Base-by-base conservation (phyloP, 257 asterid genomes). In the Coffea canephora region DNA sequence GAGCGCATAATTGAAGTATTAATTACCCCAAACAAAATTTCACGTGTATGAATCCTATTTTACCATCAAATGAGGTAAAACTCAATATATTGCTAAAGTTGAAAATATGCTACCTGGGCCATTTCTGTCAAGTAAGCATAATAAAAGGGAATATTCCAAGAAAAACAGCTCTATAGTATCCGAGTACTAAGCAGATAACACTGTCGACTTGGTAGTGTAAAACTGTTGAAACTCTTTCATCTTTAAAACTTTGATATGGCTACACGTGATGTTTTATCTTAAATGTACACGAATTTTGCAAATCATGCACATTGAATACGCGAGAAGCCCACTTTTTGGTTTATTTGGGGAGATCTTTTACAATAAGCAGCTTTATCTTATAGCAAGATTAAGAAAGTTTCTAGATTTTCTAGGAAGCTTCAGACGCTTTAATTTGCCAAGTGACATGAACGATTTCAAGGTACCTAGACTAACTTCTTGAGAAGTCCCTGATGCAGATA, bases 271-370 rank as follows among this genome's bases (percentile, higher is more conserved):
- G 36, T 55, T 74, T 36, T 21, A 34, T 5, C 11, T n/a, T 72
- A 31, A 74, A 54, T 55, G 52, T 21, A 36, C 39, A 39, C 36
- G 61, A 54, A 54, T 34, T 34, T 34, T 34, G 34, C 78, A 43
- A 74, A 75, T 75, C 78, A 75, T 36, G 70, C 55, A 59, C 15
- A 21, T 75, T 57, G 16, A 69, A 69, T 67, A 36, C 25, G 8
- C 12, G 49, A 69, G 46, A 36, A 5, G 10, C 27, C 27, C 48
- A 69, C 14, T 8, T 2, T 69, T 39, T 18, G 23, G 23, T 18
- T 7, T 55, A 55, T 16, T 19, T 55, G 7, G 18, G 64, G 25
- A 55, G 8, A 55, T 55, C 64, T 55, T 55, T 55, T n/a, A 55
- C 64, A 18, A 55, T 55, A 55, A 16, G 10, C n/a, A 18, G 62